These are phyloP conservation scores for Trametes cubensis DNA, from an alignment of 768 basidiomycete genomes.

Conservation along the genomic window DNA sequence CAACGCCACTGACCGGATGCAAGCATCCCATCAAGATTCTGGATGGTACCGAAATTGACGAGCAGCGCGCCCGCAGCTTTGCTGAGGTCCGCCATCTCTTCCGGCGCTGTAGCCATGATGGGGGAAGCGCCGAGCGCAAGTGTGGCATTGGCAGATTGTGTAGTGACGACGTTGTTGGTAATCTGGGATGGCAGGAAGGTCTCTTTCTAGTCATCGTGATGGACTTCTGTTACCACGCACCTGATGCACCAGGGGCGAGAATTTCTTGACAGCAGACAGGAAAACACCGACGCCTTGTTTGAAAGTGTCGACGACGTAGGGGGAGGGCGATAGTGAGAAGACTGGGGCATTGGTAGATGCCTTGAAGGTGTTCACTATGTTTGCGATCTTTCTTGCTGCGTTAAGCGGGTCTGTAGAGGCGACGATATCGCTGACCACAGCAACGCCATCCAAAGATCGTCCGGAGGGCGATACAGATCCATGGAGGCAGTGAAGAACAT, in stretches of 20 bases:
- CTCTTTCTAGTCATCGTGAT: not conserved
- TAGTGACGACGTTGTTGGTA: constrained; percentile 86
- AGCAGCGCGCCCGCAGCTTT: constrained; percentile 68
- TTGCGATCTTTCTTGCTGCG: constrained; percentile 50
- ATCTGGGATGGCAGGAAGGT: constrained; percentile 51
- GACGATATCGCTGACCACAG: constrained; percentile 87
- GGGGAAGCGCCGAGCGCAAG: constrained; percentile 87
- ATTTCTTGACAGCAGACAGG: constrained; percentile 51
- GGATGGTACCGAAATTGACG: constrained; percentile 86
- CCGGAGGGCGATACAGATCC: constrained; percentile 63
- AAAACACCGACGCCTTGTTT: constrained; percentile 49
- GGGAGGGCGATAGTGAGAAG: constrained; percentile 24
- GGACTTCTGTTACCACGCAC: constrained; percentile 37
- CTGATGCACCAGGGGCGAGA: constrained; percentile 81
- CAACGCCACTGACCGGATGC: constrained; percentile 53
- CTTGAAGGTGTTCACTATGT: constrained; percentile 49
- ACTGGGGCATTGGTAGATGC: constrained; percentile 20
- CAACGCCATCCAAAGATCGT: constrained; percentile 75
- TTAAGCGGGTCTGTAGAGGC: constrained; percentile 57
- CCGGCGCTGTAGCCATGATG: constrained; percentile 87
- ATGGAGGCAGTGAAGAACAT: constrained; percentile 74
- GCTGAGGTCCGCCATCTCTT: constrained; percentile 82
- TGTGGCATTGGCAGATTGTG: constrained; percentile 89
- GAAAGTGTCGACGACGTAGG: constrained; percentile 40
- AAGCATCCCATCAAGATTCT: constrained; percentile 72